phyloP scores from a whole-genome alignment of 306 rosid species.

The Pterocarpus macrocarpus region DNA sequence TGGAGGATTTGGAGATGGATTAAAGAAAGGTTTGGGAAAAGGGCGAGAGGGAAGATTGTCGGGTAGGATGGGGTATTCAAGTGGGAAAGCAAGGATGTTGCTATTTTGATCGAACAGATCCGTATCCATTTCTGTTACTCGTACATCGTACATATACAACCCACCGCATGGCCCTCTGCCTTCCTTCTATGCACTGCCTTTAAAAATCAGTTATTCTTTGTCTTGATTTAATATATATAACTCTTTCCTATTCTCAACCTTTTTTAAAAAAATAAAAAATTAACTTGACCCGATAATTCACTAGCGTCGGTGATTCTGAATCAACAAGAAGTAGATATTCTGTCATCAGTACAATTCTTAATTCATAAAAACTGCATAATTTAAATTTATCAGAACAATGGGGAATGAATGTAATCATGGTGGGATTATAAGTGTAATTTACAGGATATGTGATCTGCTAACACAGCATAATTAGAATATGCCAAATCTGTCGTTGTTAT shows the following conservation, averaged over 20 bases:
- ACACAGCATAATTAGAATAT: neutral
- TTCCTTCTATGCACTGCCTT: neutral
- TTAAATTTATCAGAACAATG: neutral
- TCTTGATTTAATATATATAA: neutral
- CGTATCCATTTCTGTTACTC: conserved; percentile 66
- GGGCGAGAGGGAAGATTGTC: conserved; percentile 50
- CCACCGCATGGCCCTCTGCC: conserved; percentile 45
- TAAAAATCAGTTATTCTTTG: neutral
- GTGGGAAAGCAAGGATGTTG: conserved; percentile 35
- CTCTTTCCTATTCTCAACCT: neutral
- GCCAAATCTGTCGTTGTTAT: conserved; percentile 14
- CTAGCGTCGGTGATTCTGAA: neutral
- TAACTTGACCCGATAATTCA: neutral
- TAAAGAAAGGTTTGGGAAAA: conserved; percentile 38
- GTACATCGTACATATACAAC: conserved; percentile 62
- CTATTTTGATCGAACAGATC: conserved; percentile 43
- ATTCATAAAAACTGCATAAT: neutral
- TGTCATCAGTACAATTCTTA: neutral
- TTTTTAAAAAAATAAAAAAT: neutral
- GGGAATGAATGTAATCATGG: neutral
- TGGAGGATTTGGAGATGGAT: conserved; percentile 45
- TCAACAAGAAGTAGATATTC: neutral
- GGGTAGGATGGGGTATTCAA: conserved; percentile 43
- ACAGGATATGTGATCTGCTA: neutral
- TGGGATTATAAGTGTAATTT: neutral